phyloP scores from a whole-genome alignment of 2,329 filamentous ascomycete genomes.

The Bipolaris gigantea region DNA sequence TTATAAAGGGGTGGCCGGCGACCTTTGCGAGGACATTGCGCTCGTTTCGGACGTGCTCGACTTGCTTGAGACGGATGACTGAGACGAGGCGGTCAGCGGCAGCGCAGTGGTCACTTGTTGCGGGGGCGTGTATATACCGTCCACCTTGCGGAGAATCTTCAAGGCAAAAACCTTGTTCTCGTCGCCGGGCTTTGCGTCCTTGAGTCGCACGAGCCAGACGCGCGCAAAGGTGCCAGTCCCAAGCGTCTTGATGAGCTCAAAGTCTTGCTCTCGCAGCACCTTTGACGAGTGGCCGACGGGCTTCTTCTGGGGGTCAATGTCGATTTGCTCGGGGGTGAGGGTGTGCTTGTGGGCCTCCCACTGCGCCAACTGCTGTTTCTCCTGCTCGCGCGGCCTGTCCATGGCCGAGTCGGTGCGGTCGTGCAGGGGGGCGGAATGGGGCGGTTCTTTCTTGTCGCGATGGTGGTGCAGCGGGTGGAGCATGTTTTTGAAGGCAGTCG shows the following conservation, averaged over 20 bases:
- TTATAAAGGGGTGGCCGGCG: constrained; percentile 81
- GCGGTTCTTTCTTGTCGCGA: constrained; percentile 29
- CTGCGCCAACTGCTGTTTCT: constrained; percentile 50
- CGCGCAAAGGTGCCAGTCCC: constrained; percentile 82
- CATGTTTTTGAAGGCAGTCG: constrained; percentile 43
- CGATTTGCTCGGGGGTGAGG: constrained; percentile 48
- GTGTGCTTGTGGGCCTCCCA: constrained; percentile 52
- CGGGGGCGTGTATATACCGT: constrained; percentile 46
- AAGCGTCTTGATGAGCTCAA: constrained; percentile 72
- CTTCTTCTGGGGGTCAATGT: constrained; percentile 49
- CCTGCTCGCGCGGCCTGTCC: constrained; percentile 49
- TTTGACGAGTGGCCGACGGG: constrained; percentile 52
- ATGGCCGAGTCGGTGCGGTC: constrained; percentile 41
- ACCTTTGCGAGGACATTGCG: constrained; percentile 76
- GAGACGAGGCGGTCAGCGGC: constrained; percentile 25
- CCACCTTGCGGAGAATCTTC: constrained; percentile 71
- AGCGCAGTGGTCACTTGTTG: constrained; percentile 3
- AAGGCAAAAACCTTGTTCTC: constrained; percentile 73
- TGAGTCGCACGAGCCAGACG: constrained; percentile 74
- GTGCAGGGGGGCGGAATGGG: constrained; percentile 30
- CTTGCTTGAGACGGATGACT: constrained; percentile 82
- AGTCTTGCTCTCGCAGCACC: constrained; percentile 60
- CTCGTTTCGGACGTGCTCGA: constrained; percentile 85
- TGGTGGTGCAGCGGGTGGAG: constrained; percentile 41
- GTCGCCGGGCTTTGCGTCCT: constrained; percentile 55